A percentile compares a stretch with the other conserved stretches of the same genome.
Conservation (phyloP, 805 yeast species). For the Spathaspora arborariae region DNA sequence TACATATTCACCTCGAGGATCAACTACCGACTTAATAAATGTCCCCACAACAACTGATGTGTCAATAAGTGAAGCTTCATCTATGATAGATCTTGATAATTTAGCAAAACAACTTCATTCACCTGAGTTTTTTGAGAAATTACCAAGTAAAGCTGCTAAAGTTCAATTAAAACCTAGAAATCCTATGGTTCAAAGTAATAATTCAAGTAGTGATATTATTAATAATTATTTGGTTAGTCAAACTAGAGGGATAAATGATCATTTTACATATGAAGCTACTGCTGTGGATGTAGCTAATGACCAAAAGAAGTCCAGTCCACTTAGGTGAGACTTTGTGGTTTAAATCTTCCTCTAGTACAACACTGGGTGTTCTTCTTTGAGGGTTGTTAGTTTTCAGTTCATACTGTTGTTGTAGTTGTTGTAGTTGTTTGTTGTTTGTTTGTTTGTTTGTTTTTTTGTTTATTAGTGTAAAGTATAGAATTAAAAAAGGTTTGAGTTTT, state of each 20-base stretch:
- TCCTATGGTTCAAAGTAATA: constrained; percentile 10
- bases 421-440: too few species aligned
- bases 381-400: background rate
- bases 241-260: constrained; percentile 28
- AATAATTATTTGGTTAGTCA: constrained; percentile 11
- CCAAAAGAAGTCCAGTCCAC: background rate
- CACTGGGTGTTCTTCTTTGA: background rate
- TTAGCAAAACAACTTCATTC: constrained; percentile 37
- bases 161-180: constrained; percentile 16
- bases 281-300: constrained; percentile 3
- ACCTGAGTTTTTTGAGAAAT: constrained; percentile 34
- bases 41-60: background rate
- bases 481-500: background rate
- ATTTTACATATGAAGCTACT: constrained; percentile 22
- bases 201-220: constrained; percentile 25
- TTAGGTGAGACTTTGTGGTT: too few species aligned
- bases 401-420: too few species aligned
- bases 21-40: constrained; percentile 7
- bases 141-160: constrained; percentile 32
- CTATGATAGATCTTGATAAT: constrained; percentile 22
- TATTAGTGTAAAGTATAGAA: background rate
- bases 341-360: too few species aligned
- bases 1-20: constrained; percentile 2
- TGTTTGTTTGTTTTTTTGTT: background rate
- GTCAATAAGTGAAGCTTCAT: background rate